These are phyloP conservation scores for Xylariaceae sp. DNA, from an alignment of 2,329 filamentous ascomycete genomes.

Conservation along the genomic window DNA sequence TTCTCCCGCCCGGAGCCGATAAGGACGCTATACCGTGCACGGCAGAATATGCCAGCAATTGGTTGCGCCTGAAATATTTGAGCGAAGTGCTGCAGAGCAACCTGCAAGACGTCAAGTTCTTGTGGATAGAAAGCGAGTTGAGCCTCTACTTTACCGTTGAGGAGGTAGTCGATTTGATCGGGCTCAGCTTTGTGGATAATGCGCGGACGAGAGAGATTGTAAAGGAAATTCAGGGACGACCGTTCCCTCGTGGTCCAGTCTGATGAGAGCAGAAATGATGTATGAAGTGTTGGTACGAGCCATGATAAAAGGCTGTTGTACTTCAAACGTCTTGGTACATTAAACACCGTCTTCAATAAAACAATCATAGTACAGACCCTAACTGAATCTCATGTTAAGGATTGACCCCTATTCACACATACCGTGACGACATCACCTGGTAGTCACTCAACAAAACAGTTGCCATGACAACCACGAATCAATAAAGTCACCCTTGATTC, in stretches of 20 bases:
- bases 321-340: no score
- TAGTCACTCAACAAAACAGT: no score
- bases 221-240: slow-evolving; percentile 51
- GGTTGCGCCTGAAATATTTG: slow-evolving; percentile 60
- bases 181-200: slow-evolving; percentile 61
- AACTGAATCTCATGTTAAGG: no score
- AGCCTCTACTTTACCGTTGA: slow-evolving; percentile 57
- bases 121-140: slow-evolving; percentile 63
- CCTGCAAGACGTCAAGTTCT: slow-evolving; percentile 55
- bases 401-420: no score
- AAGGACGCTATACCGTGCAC: slow-evolving; percentile 48
- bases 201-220: slow-evolving; percentile 53
- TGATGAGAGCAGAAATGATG: not conserved
- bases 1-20: slow-evolving; percentile 38
- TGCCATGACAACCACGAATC: no score
- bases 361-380: no score
- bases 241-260: slow-evolving; percentile 34
- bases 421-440: no score
- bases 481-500: no score
- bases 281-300: not conserved
- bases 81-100: slow-evolving; percentile 63
- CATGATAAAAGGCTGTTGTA: not conserved
- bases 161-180: slow-evolving; percentile 59
- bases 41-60: slow-evolving; percentile 55
- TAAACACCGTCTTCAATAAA: no score